Evolutionary conservation across 768 basidiomycete species (phyloP).

Genomic region (Amanita rubescens): DNA sequence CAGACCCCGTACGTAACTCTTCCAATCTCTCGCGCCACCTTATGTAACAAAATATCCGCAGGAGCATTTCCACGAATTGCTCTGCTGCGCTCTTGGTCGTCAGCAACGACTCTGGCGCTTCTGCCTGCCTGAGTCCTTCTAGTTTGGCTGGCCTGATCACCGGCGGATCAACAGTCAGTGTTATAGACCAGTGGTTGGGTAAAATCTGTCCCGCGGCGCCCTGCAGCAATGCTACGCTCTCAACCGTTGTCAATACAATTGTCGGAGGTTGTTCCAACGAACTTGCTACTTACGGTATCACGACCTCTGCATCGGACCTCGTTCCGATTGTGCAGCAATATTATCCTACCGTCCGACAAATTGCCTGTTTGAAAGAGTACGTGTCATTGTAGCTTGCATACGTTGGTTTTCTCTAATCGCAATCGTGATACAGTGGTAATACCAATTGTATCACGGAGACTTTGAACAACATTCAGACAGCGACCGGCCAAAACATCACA

Average conservation of each 20-base stretch:
- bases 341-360: constrained; percentile 51
- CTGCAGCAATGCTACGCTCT: constrained; percentile 56
- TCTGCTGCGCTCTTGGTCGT: constrained; percentile 36
- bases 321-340: constrained; percentile 36
- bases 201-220: constrained; percentile 14
- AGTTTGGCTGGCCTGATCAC: constrained; percentile 21
- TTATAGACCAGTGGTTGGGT: constrained; percentile 5
- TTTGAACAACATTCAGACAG: constrained; percentile 42
- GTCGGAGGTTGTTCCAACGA: constrained; percentile 40
- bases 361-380: constrained; percentile 61
- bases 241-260: constrained; percentile 45
- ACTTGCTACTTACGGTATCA: constrained; percentile 20
- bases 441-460: constrained; percentile 50
- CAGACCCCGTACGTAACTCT: constrained; percentile 35
- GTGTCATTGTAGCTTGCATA: constrained; percentile 18
- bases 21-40: neutral
- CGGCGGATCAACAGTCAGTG: neutral
- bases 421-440: constrained; percentile 20
- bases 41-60: constrained; percentile 6
- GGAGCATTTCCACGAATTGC: constrained; percentile 43
- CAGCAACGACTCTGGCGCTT: constrained; percentile 35
- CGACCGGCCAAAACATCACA: constrained; percentile 27
- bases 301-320: constrained; percentile 18
- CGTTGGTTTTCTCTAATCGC: neutral
- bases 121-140: constrained; percentile 41